Conservation (phyloP, 129 eudicot genomes). For the Arctium minus region DNA sequence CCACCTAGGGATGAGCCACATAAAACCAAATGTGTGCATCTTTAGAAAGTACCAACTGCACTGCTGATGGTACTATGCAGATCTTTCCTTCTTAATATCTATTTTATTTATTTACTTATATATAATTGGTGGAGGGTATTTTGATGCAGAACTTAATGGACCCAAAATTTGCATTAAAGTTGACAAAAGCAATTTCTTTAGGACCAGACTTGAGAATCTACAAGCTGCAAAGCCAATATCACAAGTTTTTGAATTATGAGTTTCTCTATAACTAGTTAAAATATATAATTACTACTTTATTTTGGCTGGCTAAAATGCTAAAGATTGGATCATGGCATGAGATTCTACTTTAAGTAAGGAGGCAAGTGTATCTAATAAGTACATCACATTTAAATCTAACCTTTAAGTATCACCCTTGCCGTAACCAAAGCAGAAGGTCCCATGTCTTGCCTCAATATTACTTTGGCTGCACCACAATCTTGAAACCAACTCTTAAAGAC, state of each 20-base stretch:
- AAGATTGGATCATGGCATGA: conserved; percentile 19
- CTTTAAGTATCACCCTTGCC: conserved; percentile 16
- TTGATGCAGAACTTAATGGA: conserved; percentile 23
- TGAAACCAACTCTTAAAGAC: neutral
- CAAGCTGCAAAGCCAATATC: conserved; percentile 35
- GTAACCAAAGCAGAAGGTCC: neutral
- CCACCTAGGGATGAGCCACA: neutral
- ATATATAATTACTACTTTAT: conserved; percentile 12
- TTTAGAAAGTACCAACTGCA: neutral
- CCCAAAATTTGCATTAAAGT: conserved; percentile 33
- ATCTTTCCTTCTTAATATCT: conserved; percentile 3
- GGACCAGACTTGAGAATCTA: conserved; percentile 49
- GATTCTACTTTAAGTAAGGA: conserved; percentile 36
- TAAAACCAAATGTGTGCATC: neutral
- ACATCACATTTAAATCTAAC: conserved; percentile 35
- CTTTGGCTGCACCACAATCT: conserved; percentile 7
- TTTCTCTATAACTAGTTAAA: conserved; percentile 11
- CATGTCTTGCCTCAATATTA: neutral
- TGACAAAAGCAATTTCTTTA: conserved; percentile 36
- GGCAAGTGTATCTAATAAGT: conserved; percentile 41
- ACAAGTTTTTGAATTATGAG: conserved; percentile 17
- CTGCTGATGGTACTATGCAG: neutral
- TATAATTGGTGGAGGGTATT: conserved; percentile 13
- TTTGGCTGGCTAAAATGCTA: conserved; percentile 32
- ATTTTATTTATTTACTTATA: neutral